Evolutionary conservation across 768 basidiomycete genomes (phyloP).

Genomic region (Phanerochaete sordida): DNA sequence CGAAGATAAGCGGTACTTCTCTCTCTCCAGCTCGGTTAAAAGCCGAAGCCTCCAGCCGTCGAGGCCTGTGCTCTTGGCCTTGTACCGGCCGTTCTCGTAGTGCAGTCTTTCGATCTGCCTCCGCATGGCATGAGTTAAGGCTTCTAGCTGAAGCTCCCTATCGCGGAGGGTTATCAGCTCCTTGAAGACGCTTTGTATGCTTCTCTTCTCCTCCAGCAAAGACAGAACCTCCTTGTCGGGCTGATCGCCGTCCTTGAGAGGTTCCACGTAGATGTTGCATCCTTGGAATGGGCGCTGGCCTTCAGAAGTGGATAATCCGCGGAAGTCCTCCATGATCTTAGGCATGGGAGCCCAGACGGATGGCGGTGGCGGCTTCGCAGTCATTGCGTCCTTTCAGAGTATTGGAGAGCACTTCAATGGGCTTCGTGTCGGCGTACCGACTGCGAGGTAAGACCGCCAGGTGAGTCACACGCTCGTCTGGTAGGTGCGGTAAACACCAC

Average conservation of each 20-base stretch:
- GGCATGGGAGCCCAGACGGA: too few species aligned
- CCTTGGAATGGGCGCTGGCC: neutral
- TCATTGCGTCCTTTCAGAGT: too few species aligned
- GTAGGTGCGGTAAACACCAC: too few species aligned
- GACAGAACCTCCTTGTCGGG: neutral
- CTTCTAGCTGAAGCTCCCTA: neutral
- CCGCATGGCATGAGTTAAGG: neutral
- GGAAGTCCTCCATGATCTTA: neutral
- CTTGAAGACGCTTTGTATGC: neutral
- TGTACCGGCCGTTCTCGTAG: neutral
- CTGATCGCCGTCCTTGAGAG: neutral
- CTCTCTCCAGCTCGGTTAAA: neutral
- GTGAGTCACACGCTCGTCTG: too few species aligned
- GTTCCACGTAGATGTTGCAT: neutral
- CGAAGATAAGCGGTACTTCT: neutral
- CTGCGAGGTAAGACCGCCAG: too few species aligned
- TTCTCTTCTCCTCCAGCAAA: neutral
- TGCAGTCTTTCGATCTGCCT: neutral
- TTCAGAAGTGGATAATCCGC: neutral
- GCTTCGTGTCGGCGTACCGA: too few species aligned
- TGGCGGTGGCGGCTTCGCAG: too few species aligned
- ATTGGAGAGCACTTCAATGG: too few species aligned
- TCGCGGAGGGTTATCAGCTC: neutral
- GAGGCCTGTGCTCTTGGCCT: neutral
- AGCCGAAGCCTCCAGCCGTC: neutral